Conservation (phyloP, 306 rosid species). For the Begonia masoniana region DNA sequence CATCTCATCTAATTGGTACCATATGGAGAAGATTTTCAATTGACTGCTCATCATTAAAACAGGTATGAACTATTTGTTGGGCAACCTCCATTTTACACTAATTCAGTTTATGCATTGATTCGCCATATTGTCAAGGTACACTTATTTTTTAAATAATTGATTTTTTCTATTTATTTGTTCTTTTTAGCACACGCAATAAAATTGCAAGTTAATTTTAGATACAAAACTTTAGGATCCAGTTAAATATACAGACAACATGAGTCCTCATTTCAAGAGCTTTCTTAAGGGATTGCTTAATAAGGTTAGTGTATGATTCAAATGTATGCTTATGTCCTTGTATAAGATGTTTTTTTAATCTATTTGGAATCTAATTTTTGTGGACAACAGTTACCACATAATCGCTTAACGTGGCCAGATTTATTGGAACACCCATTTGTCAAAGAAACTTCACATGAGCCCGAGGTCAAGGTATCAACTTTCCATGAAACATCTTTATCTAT, state of each 20-base stretch:
- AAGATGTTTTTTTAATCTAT: conserved; percentile 12
- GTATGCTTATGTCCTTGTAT: conserved; percentile 5
- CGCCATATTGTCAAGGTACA: conserved; percentile 92
- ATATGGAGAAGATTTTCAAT: too few relatives aligned
- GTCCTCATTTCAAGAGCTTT: conserved; percentile 71
- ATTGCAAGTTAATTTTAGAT: conserved; percentile 14
- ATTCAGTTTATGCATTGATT: conserved; percentile 90
- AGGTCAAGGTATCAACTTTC: conserved; percentile 41
- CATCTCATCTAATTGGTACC: too few relatives aligned
- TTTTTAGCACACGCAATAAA: not conserved
- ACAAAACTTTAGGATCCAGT: conserved; percentile 72
- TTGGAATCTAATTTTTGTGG: conserved; percentile 14
- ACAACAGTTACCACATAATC: conserved; percentile 76
- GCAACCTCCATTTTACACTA: conserved; percentile 97
- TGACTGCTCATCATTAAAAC: not conserved
- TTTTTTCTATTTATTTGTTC: conserved; percentile 1
- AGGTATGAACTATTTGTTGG: conserved; percentile 99
- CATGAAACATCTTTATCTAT: conserved; percentile 1
- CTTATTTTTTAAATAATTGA: conserved; percentile 2
- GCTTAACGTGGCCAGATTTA: conserved; percentile 94
- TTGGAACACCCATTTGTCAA: conserved; percentile 89
- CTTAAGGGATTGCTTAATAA: conserved; percentile 86
- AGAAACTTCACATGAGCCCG: conserved; percentile 47
- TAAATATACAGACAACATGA: conserved; percentile 90
- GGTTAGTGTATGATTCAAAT: conserved; percentile 37